Base-by-base conservation (phyloP, 495 filamentous ascomycete genomes). In the Aspergillus egyptiacus region DNA sequence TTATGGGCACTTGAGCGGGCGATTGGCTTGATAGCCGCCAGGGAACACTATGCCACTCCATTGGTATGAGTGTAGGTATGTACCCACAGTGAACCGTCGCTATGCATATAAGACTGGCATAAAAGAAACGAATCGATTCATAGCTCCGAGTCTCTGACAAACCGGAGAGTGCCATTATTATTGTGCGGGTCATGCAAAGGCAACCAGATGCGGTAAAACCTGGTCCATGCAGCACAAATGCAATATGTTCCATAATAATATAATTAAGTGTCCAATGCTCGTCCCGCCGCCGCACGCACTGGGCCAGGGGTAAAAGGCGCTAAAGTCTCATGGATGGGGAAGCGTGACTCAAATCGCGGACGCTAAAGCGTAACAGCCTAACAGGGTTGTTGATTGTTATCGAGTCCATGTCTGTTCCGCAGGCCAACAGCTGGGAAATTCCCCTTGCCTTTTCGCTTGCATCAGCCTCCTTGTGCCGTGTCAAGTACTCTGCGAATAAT, bases 371-470 rank as follows among this genome's bases (percentile, higher is more conserved):
- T 20, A 9, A 37, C 20, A 18, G n/a, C n/a, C n/a, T 37, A 37
- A 20, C 35, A 37, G 18, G 35, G 35, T 20, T 11, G 13, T 5
- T 37, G n/a, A n/a, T n/a, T n/a, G n/a, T n/a, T n/a, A n/a, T n/a
- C n/a, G n/a, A n/a, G n/a, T n/a, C 35, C 35, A 20, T 20, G 35
- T 9, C n/a, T 37, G 35, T 18, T 36, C 3, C 33, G 33, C 15
- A 36, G n/a, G n/a, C n/a, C n/a, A n/a, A n/a, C n/a, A n/a, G n/a
- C n/a, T 47, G 24, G 20, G 34, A 41, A 50, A 48, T 54, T 47
- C 48, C 51, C 56, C 56, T 55, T 51, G 48, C 48, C 30, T 44
- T n/a, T n/a, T n/a, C n/a, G n/a, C 32, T 14, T 51, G 23, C 48
- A 51, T 44, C 36, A 31, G 18, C 28, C 24, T 20, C 51, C 14